A percentile compares a stretch with the other conserved stretches of the same genome.
phyloP scores from a whole-genome alignment of 257 asterid genomes.

The Dorcoceras hygrometricum region DNA sequence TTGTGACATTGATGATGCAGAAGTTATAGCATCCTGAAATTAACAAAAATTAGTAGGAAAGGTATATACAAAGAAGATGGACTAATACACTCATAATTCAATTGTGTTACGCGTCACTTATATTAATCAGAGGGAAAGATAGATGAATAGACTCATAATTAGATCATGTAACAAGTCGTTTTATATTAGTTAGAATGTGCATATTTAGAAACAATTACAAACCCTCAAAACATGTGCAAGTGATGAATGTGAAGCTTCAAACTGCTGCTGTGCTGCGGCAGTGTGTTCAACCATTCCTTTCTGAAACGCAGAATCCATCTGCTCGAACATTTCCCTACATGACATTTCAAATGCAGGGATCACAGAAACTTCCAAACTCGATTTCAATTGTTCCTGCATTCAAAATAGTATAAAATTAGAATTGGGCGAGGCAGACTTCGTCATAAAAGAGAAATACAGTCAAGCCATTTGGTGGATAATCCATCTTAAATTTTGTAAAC shows the following conservation, averaged over 20 bases:
- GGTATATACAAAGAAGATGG: neutral
- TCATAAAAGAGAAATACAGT: neutral
- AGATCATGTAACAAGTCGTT: too few species aligned
- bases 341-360: slow-evolving; percentile 94
- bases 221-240: slow-evolving; percentile 82
- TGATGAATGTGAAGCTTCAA: slow-evolving; percentile 80
- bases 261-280: slow-evolving; percentile 68
- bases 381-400: slow-evolving; percentile 79
- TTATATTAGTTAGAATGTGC: neutral
- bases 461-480: neutral
- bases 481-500: neutral
- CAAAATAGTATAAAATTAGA: slow-evolving; percentile 15
- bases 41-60: neutral
- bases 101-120: neutral
- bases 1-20: slow-evolving; percentile 84
- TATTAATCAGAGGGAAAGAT: too few species aligned
- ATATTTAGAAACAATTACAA: neutral
- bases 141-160: too few species aligned
- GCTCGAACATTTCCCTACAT: slow-evolving; percentile 92
- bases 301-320: slow-evolving; percentile 81
- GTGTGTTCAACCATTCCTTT: slow-evolving; percentile 85
- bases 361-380: slow-evolving; percentile 76
- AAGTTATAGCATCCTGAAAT: slow-evolving; percentile 78
- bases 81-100: neutral
- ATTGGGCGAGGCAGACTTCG: neutral